Evolutionary conservation across 257 asterid species (phyloP).

Genomic region (Rauvolfia tetraphylla): DNA sequence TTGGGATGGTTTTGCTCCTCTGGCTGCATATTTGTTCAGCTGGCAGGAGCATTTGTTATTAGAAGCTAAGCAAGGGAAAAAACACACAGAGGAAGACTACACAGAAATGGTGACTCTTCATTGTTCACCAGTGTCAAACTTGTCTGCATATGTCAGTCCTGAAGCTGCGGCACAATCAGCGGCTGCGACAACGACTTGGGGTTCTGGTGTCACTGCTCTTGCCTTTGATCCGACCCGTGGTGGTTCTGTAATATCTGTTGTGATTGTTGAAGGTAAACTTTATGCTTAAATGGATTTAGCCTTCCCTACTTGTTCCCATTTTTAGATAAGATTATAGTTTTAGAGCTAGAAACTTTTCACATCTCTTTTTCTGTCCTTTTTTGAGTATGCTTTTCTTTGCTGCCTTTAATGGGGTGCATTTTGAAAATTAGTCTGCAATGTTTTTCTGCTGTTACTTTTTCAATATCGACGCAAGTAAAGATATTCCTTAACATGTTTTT

Average conservation of each 20-base stretch:
- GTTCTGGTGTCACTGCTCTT: slow-evolving; percentile 99
- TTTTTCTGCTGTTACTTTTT: not conserved
- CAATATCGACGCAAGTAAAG: not conserved
- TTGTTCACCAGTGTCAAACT: slow-evolving; percentile 97
- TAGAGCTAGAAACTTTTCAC: not conserved
- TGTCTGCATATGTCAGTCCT: slow-evolving; percentile 98
- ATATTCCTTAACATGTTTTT: not conserved
- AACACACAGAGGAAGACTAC: slow-evolving; percentile 64
- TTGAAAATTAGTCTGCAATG: not conserved
- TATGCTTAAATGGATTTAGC: not conserved
- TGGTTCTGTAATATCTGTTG: slow-evolving; percentile 93
- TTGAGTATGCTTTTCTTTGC: not conserved
- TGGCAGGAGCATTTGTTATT: slow-evolving; percentile 88
- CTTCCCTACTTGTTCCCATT: not conserved
- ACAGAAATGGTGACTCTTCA: slow-evolving; percentile 80
- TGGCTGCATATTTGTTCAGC: slow-evolving; percentile 92
- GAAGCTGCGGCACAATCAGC: slow-evolving; percentile 98
- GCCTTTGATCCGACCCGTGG: slow-evolving; percentile 99
- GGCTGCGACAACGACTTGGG: slow-evolving; percentile 94
- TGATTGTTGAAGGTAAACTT: slow-evolving; percentile 86
- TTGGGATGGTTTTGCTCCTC: slow-evolving; percentile 94
- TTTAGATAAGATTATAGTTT: not conserved
- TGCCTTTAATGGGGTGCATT: not conserved
- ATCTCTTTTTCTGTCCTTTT: not conserved
- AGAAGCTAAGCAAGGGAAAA: slow-evolving; percentile 79